phyloP scores from a whole-genome alignment of 2,329 filamentous ascomycete species.

The Penicillium sp. region DNA sequence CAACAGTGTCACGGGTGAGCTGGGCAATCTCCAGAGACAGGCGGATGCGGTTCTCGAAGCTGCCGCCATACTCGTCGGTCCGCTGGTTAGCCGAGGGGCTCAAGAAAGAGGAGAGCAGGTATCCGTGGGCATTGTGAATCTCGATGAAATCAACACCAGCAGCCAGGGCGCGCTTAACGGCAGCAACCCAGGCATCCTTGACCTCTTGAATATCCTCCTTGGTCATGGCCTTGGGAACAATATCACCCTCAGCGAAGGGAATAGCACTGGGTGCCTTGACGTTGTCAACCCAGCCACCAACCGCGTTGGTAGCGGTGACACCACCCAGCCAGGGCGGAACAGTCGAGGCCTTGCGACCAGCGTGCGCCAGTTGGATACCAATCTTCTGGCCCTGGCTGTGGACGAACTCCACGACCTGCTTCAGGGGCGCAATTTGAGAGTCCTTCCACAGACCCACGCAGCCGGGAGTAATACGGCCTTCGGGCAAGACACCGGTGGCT shows the following conservation, averaged over 20 bases:
- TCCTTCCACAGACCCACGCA: constrained; percentile 74
- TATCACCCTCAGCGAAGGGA: constrained; percentile 64
- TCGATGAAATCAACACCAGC: constrained; percentile 79
- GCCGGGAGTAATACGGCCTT: constrained; percentile 77
- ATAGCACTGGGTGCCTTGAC: constrained; percentile 63
- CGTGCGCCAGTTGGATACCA: constrained; percentile 81
- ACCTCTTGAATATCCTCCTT: constrained; percentile 68
- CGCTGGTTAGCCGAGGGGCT: constrained; percentile 70
- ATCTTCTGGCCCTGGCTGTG: constrained; percentile 78
- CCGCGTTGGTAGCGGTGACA: constrained; percentile 52
- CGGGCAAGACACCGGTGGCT: constrained; percentile 73
- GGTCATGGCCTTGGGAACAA: constrained; percentile 69
- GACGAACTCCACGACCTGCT: constrained; percentile 72
- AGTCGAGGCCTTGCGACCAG: constrained; percentile 67
- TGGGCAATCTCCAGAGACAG: constrained; percentile 70
- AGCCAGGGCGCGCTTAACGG: constrained; percentile 63
- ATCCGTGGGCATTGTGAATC: constrained; percentile 78
- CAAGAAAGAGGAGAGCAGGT: constrained; percentile 71
- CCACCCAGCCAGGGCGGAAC: constrained; percentile 55
- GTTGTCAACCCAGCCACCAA: constrained; percentile 60
- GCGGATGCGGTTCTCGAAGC: constrained; percentile 66
- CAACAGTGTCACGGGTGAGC: constrained; percentile 64
- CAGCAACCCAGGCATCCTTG: constrained; percentile 64
- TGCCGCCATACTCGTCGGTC: constrained; percentile 60
- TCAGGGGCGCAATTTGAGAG: constrained; percentile 72